Percentiles rank a stretch among this genome's conserved stretches.
Conservation (phyloP, 2,329 filamentous ascomycete genomes). For the Ascochyta fabae region DNA sequence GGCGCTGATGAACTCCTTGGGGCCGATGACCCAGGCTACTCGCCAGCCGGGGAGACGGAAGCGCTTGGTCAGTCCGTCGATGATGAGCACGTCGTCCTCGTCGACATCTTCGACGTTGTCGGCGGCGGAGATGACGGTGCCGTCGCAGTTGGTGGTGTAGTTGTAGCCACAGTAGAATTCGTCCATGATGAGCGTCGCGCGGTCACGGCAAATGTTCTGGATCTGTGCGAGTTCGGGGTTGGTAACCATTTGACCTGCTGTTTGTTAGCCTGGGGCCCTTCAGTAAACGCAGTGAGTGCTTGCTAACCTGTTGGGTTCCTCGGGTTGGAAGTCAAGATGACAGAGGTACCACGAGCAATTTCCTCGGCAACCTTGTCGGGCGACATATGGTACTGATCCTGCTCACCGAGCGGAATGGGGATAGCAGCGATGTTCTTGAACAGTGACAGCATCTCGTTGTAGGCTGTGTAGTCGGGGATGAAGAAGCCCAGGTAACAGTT, state of each 20-base stretch:
- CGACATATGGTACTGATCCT: slow-evolving; percentile 92
- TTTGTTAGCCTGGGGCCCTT: no score
- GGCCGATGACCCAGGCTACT: slow-evolving; percentile 94
- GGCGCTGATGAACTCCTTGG: slow-evolving; percentile 94
- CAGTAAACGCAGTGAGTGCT: no score
- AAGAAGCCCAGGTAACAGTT: slow-evolving; percentile 95
- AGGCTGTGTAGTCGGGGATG: slow-evolving; percentile 91
- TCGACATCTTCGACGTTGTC: slow-evolving; percentile 91
- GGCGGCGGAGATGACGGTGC: slow-evolving; percentile 84
- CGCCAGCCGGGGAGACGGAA: slow-evolving; percentile 97
- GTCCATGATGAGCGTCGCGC: slow-evolving; percentile 91
- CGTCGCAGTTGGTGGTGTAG: slow-evolving; percentile 91
- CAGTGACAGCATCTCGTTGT: slow-evolving; percentile 95
- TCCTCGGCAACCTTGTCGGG: slow-evolving; percentile 92
- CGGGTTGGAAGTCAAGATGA: slow-evolving; percentile 94
- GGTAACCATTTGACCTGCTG: slow-evolving; percentile 84
- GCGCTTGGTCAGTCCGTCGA: slow-evolving; percentile 94
- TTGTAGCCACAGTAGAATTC: slow-evolving; percentile 95
- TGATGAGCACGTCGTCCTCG: slow-evolving; percentile 80
- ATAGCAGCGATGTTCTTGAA: slow-evolving; percentile 76
- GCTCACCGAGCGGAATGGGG: slow-evolving; percentile 72
- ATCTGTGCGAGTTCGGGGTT: slow-evolving; percentile 88
- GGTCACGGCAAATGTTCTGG: slow-evolving; percentile 88
- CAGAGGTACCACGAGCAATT: slow-evolving; percentile 76
- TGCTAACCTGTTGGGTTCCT: slow-evolving; percentile 78